Percentiles rank a stretch among this genome's conserved stretches.
phyloP scores from a whole-genome alignment of 495 filamentous ascomycete species.

The Penicillium macrosclerotiorum region DNA sequence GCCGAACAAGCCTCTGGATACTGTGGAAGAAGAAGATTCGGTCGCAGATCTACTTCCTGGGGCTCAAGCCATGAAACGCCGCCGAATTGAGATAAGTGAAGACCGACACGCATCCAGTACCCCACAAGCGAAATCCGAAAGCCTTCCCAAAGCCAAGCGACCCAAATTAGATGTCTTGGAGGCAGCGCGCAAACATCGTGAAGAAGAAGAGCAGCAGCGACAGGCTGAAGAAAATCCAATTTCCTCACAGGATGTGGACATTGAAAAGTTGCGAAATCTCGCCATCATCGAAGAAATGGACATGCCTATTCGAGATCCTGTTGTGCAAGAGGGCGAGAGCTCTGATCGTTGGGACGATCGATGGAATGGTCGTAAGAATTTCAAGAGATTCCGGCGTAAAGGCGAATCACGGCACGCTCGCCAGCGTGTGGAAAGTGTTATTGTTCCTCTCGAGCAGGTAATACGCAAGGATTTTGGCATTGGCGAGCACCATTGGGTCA shows the following conservation, averaged over 20 bases:
- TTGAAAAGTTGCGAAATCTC: constrained; percentile 69
- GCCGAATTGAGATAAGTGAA: constrained; percentile 36
- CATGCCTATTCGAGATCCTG: constrained; percentile 37
- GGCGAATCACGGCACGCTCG: constrained; percentile 44
- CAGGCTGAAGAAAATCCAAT: constrained; percentile 47
- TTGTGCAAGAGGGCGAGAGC: constrained; percentile 35
- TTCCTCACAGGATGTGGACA: constrained; percentile 55
- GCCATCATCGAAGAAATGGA: constrained; percentile 82
- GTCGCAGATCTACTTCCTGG: constrained; percentile 68
- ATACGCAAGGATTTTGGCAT: constrained; percentile 77
- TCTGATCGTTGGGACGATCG: constrained; percentile 77
- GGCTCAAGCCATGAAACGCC: constrained; percentile 69
- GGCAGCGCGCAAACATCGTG: constrained; percentile 62
- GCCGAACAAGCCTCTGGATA: constrained; percentile 23
- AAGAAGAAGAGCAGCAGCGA: constrained; percentile 49
- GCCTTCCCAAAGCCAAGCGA: constrained; percentile 37
- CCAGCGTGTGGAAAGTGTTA: constrained; percentile 56
- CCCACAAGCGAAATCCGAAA: constrained; percentile 17
- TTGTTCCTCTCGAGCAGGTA: constrained; percentile 78
- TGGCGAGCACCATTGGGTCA: constrained; percentile 77
- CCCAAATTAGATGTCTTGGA: constrained; percentile 69
- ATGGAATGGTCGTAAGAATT: constrained; percentile 97
- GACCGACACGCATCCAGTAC: constrained; percentile 8
- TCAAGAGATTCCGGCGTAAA: constrained; percentile 81
- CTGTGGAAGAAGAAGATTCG: constrained; percentile 51